Evolutionary conservation across 352 stramenopile species (phyloP), one percentile per base, ranked within the genome.

Genomic region (Globisporangium barbulae): DNA sequence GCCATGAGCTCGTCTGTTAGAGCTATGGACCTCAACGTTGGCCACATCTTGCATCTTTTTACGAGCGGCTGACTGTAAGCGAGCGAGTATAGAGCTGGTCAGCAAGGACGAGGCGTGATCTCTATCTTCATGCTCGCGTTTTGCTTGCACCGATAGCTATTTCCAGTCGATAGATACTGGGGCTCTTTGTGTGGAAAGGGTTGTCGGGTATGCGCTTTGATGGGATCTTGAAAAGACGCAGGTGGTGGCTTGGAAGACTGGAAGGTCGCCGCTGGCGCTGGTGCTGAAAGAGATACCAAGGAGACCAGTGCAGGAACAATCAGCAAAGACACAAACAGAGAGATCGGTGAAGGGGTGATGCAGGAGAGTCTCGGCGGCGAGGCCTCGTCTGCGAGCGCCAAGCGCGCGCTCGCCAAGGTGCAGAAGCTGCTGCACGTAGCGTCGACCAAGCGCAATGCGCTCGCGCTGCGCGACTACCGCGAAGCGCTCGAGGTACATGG

Each of bases 351-450:
- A 10, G 7, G 7, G 19, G 76, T 73, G 71, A 74, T 89, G 67
- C 82, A 91, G 63, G 79, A 85, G 22, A 68, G 55, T 44, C 53
- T 72, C 30, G 77, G 78, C 22, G 70, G 65, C 4, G 81, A 89
- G 17, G 22, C 58, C 2, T 74, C 76, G 31, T 77, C 73, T 48
- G 67, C 76, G 42, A 76, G 48, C 21, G 70, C 73, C 9, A 88
- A 79, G 63, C 87, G 78, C 67, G 55, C 73, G 30, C 63, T 90
- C 9, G 70, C 73, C 31, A 87, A 88, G 35, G 80, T 72, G 50
- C 81, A 91, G 58, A 81, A 78, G 41, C 70, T 91, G 73, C 59
- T 90, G 53, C 78, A 88, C 55, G 53, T 90, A 3, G 79, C 72
- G 47, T 73, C 79, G 9, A 57, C 66, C 21, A 84, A 76, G 64